Base-by-base conservation (phyloP, 371 early-diverging fungal genomes). In the Mortierella sp. region DNA sequence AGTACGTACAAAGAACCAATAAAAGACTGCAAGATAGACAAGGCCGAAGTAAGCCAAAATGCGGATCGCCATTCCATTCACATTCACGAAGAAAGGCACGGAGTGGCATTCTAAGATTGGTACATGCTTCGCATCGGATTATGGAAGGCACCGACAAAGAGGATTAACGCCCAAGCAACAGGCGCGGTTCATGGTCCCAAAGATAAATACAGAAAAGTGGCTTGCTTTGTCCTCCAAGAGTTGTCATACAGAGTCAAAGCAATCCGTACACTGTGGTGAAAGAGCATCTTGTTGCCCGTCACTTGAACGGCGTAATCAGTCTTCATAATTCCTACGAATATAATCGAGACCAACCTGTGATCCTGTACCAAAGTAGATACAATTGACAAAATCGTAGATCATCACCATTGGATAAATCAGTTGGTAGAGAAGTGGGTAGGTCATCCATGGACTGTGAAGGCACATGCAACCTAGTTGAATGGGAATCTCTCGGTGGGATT, bases 361-460 rank as follows among this genome's bases (percentile, higher is more conserved):
- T n/a, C 76, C 81, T 4, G 76, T 80, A 3, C 81, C 81, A 45
- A 71, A 80, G 24, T 80, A 80, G 28, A 80, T 68, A 28, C 81
- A 80, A 38, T 87, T 76, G 40, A 82, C 73, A 21, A 90, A 80
- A n/a, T 88, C 89, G 55, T 88, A 91, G 64, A 92, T 67, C 61
- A 92, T 75, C 59, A 92, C 88, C 77, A 91, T 90, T 3, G 92
- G 92, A 67, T 91, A 92, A n/a, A 92, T 72, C 43, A 89, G 83
- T 73, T 92, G 92, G 58, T 89, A 92, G 36, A 90, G 84, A 53
- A 92, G 52, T 4, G 90, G 90, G 41, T 89, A 89, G 5, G 90
- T 89, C 90, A 92, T 90, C 92, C 91, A 92, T 40, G 89, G 89
- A 33, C 87, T 87, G 55, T 92, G 92, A 40, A 88, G 85, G 45